Percentiles rank a stretch among this genome's conserved stretches.
Evolutionary conservation across 306 rosid genomes (phyloP).

Genomic region (cucumber (Cucumis sativus)): DNA sequence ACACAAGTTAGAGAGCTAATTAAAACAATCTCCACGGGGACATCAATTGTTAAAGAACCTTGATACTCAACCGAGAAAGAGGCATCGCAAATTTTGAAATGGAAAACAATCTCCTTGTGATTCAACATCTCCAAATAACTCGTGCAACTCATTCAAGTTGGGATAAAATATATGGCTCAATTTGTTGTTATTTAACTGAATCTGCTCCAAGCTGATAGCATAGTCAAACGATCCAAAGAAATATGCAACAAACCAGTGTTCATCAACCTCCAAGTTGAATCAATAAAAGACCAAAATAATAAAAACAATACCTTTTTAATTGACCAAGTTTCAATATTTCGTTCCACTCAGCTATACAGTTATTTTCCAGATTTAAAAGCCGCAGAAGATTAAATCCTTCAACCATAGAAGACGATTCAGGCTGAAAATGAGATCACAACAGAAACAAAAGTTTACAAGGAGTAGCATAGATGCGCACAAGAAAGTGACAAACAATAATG

Average conservation of each 20-base stretch:
- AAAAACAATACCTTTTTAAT: conserved; percentile 48
- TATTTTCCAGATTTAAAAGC: conserved; percentile 84
- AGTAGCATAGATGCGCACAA: conserved; percentile 6
- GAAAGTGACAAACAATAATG: background rate
- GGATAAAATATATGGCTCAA: conserved; percentile 57
- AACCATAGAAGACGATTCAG: conserved; percentile 46
- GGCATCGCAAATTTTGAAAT: conserved; percentile 62
- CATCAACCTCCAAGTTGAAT: background rate
- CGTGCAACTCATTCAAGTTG: conserved; percentile 18
- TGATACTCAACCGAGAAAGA: conserved; percentile 61
- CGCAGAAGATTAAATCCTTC: conserved; percentile 69
- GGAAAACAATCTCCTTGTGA: conserved; percentile 23
- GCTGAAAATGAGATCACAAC: conserved; percentile 36
- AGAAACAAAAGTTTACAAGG: conserved; percentile 10
- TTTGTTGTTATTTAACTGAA: conserved; percentile 72
- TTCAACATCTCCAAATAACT: conserved; percentile 20
- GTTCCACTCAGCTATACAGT: conserved; percentile 66
- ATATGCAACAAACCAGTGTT: background rate
- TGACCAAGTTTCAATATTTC: conserved; percentile 73
- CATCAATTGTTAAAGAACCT: background rate
- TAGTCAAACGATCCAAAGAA: conserved; percentile 16
- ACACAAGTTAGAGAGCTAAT: conserved; percentile 13
- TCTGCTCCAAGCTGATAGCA: conserved; percentile 86
- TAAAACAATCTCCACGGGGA: background rate
- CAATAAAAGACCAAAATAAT: background rate